Base-by-base conservation (phyloP, 129 eudicot genomes). In the Flaveria ramosissima region DNA sequence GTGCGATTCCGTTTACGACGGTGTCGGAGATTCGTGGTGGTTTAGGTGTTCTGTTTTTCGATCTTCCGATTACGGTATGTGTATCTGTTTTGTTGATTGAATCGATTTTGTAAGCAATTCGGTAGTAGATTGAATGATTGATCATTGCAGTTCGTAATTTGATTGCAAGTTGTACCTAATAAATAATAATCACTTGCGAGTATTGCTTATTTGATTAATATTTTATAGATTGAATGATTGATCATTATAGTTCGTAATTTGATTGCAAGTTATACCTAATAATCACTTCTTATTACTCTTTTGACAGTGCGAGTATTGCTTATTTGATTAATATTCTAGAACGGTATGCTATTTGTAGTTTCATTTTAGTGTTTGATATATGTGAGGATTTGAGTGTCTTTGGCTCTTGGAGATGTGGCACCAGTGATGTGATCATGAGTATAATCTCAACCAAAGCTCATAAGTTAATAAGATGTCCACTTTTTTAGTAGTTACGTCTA, bases 11-110 rank as follows among this genome's bases (percentile, higher is more conserved):
- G 72, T 86, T 92, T 48, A 90, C 89, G 65, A 92, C 92, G 42
- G 84, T 78, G 12, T 70, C 90, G 8, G 78, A 81, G 76, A 53
- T 89, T 66, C 66, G 80, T 14, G 98, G 96, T 0, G 52, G 39
- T 20, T 78, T 92, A 9, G 91, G 97, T 9, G 32, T 92, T 32
- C 8, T 73, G 63, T 67, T 81, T 46, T 65, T 92, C 60, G 46
- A 86, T 61, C 45, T 92, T 72, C 96, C 97, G 7, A 68, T 92
- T 9, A 27, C 87, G 97, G 97, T 92, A 84, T 71, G 77, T 27
- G 10, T 7, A 11, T 53, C 26, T 70, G 2, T 47, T 26, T 72
- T 39, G 10, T 41, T 20, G 51, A 68, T 69, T 24, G 61, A 7
- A 45, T 45, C 32, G 20, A 32, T 77, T 9, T 51, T 67, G 23